phyloP scores from a whole-genome alignment of 1,284 basidiomycete genomes.

The Nidula niveotomentosa region DNA sequence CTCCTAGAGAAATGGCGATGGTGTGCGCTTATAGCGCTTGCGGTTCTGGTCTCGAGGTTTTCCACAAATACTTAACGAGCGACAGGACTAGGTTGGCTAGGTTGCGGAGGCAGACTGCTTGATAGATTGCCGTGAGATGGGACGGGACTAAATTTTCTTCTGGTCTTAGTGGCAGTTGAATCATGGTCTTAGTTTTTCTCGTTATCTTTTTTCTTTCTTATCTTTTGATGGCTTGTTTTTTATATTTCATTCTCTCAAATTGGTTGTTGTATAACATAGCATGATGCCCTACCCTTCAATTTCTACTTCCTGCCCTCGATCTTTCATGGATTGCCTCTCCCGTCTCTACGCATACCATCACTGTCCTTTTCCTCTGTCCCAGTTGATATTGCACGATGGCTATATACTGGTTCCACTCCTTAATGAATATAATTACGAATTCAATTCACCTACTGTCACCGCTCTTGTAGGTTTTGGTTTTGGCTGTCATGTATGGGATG shows the following conservation, averaged over 20 bases:
- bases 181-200: not conserved
- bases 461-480: no score
- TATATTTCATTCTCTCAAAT: not conserved
- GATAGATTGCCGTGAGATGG: no score
- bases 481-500: no score
- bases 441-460: no score
- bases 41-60: conserved; percentile 72
- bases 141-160: no score
- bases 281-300: not conserved
- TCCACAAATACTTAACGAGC: conserved; percentile 28
- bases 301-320: not conserved
- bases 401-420: no score
- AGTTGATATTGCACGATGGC: no score
- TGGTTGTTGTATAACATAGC: not conserved
- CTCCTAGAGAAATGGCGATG: conserved; percentile 84
- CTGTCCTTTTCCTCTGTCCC: not conserved
- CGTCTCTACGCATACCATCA: not conserved
- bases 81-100: no score
- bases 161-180: no score
- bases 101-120: no score
- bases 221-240: not conserved
- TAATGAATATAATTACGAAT: no score
- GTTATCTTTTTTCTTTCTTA: not conserved
- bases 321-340: not conserved
- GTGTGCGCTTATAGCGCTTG: conserved; percentile 75